Conservation (phyloP, 192 early-diverging fungal species). For the Nowakowskiella sp. region DNA sequence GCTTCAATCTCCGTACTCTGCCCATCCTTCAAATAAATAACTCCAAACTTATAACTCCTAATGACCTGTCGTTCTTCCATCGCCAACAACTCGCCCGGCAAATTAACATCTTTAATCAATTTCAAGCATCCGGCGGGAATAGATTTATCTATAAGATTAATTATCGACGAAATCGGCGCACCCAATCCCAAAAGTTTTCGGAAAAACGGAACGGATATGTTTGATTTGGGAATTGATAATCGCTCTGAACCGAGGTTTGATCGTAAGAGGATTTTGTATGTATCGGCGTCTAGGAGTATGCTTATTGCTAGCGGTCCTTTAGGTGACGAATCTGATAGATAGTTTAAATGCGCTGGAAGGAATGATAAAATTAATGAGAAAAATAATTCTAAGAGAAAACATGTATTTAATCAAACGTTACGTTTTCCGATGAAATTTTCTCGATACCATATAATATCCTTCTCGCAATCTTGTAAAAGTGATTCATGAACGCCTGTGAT, state of each 20-base stretch:
- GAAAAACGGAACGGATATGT: conserved; percentile 32
- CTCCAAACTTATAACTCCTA: conserved; percentile 73
- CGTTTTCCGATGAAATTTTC: conserved; percentile 56
- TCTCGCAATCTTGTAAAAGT: conserved; percentile 60
- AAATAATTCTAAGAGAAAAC: conserved; percentile 4
- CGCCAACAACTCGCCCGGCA: conserved; percentile 55
- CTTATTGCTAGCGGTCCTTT: conserved; percentile 45
- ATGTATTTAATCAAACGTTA: conserved; percentile 7
- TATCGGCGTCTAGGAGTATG: conserved; percentile 35
- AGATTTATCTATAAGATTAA: conserved; percentile 42
- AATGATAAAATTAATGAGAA: conserved; percentile 2
- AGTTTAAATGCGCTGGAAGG: conserved; percentile 42
- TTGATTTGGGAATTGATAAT: conserved; percentile 31
- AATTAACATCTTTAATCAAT: conserved; percentile 47
- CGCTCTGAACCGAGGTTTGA: conserved; percentile 50
- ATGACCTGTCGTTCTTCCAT: conserved; percentile 72
- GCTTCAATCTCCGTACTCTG: conserved; percentile 72
- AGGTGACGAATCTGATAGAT: conserved; percentile 33
- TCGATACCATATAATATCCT: conserved; percentile 60
- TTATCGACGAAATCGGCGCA: conserved; percentile 39
- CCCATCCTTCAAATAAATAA: conserved; percentile 54
- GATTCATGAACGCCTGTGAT: conserved; percentile 45
- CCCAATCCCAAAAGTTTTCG: conserved; percentile 35
- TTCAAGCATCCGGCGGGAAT: conserved; percentile 47
- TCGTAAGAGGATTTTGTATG: conserved; percentile 44